Percentiles rank a stretch among this genome's conserved stretches.
Evolutionary conservation across 2,329 filamentous ascomycete species (phyloP).

Genomic region (Neocatenulostroma microsporum): DNA sequence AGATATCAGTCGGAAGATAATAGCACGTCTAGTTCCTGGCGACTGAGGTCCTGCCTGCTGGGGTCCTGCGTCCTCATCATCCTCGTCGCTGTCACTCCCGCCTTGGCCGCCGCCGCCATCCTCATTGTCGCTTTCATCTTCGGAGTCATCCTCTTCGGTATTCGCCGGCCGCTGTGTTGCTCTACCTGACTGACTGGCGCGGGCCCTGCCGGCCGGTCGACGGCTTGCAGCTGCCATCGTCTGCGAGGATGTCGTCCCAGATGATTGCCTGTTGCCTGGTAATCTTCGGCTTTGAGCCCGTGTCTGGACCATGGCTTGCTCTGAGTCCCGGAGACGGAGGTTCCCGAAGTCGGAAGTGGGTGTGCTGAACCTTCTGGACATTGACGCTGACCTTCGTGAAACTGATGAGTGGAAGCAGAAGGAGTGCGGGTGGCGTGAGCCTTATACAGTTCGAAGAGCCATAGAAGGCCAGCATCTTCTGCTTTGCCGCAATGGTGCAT

Average conservation of each 20-base stretch:
- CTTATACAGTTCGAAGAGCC: too few species aligned
- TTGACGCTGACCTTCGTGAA: not conserved
- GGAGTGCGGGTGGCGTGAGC: too few species aligned
- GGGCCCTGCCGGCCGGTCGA: too few species aligned
- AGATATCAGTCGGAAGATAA: too few species aligned
- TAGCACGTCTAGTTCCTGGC: too few species aligned
- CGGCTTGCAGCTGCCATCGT: too few species aligned
- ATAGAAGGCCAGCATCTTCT: too few species aligned
- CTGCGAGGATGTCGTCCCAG: not conserved
- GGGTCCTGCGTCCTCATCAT: too few species aligned
- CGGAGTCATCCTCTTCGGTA: not conserved
- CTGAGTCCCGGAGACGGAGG: conserved; percentile 2
- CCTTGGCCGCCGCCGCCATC: not conserved
- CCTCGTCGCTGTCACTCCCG: not conserved
- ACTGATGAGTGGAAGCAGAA: not conserved
- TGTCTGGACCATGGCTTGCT: not conserved
- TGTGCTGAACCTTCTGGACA: conserved; percentile 6
- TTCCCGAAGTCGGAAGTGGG: conserved; percentile 1
- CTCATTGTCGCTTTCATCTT: not conserved
- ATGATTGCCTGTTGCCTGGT: not conserved
- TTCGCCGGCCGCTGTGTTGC: too few species aligned
- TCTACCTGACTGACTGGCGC: too few species aligned
- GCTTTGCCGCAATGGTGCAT: conserved; percentile 1
- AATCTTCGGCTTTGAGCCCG: not conserved
- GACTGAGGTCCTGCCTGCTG: too few species aligned